Percentiles rank a stretch among this genome's conserved stretches.
Evolutionary conservation across 495 filamentous ascomycete genomes (phyloP).

Genomic region (Penicillium paxilli): DNA sequence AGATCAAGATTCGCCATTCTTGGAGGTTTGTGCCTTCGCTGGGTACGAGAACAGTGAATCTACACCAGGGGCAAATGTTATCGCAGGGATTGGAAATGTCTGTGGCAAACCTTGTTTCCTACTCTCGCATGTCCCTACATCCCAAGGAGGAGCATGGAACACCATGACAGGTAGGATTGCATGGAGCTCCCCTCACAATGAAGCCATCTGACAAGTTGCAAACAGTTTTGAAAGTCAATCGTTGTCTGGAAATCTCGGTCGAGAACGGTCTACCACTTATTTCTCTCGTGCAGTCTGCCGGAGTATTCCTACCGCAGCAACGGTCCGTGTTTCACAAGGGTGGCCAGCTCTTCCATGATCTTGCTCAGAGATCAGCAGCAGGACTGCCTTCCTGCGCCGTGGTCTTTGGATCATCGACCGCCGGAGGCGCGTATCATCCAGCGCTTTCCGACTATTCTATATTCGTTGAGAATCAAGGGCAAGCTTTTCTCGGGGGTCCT

Average conservation of each 20-base stretch:
- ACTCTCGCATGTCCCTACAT: slow-evolving; percentile 29
- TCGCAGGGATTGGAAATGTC: slow-evolving; percentile 27
- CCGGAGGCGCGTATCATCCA: slow-evolving; percentile 37
- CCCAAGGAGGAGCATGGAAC: slow-evolving; percentile 31
- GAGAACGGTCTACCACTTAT: slow-evolving; percentile 33
- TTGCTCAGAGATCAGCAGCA: slow-evolving; percentile 18
- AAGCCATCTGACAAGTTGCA: no score
- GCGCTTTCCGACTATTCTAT: slow-evolving; percentile 37
- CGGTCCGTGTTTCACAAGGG: slow-evolving; percentile 37
- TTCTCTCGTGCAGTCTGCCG: slow-evolving; percentile 35
- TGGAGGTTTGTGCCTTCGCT: slow-evolving; percentile 24
- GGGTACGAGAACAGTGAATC: slow-evolving; percentile 22
- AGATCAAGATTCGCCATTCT: slow-evolving; percentile 25
- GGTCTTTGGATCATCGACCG: slow-evolving; percentile 36
- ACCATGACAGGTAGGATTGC: slow-evolving; percentile 24
- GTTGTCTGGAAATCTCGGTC: slow-evolving; percentile 30
- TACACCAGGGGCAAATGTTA: slow-evolving; percentile 23
- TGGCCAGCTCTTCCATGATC: slow-evolving; percentile 33
- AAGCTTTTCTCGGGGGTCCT: slow-evolving; percentile 34
- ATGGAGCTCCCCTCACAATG: no score
- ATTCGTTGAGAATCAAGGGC: slow-evolving; percentile 34
- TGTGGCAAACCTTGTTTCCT: slow-evolving; percentile 26
- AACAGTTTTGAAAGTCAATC: slow-evolving; percentile 31
- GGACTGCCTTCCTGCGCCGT: slow-evolving; percentile 33
- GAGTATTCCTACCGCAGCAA: slow-evolving; percentile 35